Base-by-base conservation (phyloP, 495 filamentous ascomycete genomes). In the Delitschia confertaspora region DNA sequence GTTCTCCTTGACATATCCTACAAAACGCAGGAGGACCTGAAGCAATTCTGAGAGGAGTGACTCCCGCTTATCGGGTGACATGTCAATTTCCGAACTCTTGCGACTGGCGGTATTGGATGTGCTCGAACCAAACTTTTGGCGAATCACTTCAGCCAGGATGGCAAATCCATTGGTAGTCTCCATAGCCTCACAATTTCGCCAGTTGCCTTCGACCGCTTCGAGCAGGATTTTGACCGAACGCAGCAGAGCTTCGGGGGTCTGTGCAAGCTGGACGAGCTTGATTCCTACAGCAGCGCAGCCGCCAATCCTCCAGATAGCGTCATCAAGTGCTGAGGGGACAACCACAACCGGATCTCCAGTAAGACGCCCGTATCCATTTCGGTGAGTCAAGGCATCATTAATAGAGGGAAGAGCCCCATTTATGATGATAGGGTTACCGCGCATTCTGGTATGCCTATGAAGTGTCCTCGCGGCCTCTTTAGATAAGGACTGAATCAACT, bases 141-240 rank as follows among this genome's bases (percentile, higher is more conserved):
- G 77, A 7, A 95, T 61, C 11, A 93, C 60, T 42, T 74, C 72
- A 33, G 80, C 83, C 23, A 96, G 68, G n/a, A 95, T 82, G 10
- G 83, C 81, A 59, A 93, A 98, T 8, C 88, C 91, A 55, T 88
- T 93, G 42, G 93, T 88, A 57, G 79, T 79, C 63, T 98, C 91
- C 86, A 98, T 93, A 35, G 89, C 88, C 63, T 98, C 91, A 55
- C 93, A 96, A 51, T 95, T 96, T 51, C 91, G 76, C 91, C 91
- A 98, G 59, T 80, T 95, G 34, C 82, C 79, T 56, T 83, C 77
- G 11, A 94, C 79, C 38, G 81, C 80, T 57, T 82, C 77, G 48
- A 95, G 86, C 31, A 94, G 68, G 38, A 91, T 81, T 50, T 88
- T 76, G 8, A 93, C 79, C 3, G 88, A 80, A 26, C 83, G 72